Evolutionary conservation across 78 protist species (phyloP).

Genomic region (Dictyostelium purpureum): DNA sequence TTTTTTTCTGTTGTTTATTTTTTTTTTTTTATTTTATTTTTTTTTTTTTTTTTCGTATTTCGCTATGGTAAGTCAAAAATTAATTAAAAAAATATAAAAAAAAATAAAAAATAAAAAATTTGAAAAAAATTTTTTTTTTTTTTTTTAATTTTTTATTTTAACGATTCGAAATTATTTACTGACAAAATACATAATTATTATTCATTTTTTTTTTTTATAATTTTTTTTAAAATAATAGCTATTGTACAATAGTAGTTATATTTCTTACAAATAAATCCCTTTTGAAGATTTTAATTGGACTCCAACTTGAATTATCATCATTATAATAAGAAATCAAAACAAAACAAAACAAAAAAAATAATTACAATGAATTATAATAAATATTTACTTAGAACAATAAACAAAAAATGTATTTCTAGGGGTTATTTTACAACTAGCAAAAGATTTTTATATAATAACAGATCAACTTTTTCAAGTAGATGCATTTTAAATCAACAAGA

Average conservation of each 20-base stretch:
- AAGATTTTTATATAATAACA: too few relatives aligned
- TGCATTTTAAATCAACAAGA: constrained; percentile 4
- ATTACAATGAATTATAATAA: neutral
- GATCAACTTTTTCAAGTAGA: neutral
- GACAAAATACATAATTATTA: too few relatives aligned
- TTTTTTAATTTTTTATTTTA: neutral
- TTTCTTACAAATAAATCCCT: neutral
- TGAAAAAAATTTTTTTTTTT: neutral
- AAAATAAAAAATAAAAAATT: neutral
- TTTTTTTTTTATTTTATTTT: too few relatives aligned
- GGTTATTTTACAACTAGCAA: neutral
- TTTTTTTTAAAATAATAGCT: too few relatives aligned
- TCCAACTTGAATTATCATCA: too few relatives aligned
- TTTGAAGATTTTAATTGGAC: too few relatives aligned
- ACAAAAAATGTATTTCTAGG: neutral
- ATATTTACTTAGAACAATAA: neutral
- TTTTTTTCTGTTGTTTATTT: too few relatives aligned
- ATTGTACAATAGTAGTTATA: neutral
- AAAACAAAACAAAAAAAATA: neutral
- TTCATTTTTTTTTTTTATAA: too few relatives aligned
- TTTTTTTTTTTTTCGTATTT: too few relatives aligned
- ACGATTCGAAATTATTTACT: neutral
- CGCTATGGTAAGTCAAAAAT: too few relatives aligned
- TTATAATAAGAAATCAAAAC: neutral
- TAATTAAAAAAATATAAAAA: too few relatives aligned